phyloP scores from a whole-genome alignment of 306 rosid species.

The Gillenia trifoliata region DNA sequence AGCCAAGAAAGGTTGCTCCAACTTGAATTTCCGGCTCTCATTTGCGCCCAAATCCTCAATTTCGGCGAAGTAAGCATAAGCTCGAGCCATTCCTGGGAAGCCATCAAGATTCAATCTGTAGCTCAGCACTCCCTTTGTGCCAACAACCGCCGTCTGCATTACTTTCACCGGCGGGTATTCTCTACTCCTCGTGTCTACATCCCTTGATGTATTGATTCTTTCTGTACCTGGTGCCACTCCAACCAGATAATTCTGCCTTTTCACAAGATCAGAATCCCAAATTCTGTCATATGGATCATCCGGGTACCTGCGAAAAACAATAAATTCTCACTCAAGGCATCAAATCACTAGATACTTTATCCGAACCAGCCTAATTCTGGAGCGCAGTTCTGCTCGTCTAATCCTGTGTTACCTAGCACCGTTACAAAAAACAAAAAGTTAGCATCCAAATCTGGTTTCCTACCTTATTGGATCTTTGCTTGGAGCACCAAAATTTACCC shows the following conservation, averaged over 20 bases:
- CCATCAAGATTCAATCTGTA: slow-evolving; percentile 80
- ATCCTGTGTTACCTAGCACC: neutral
- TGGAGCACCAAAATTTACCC: slow-evolving; percentile 85
- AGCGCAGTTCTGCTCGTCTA: neutral
- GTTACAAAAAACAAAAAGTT: no score
- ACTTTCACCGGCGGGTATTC: slow-evolving; percentile 81
- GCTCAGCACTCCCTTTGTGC: slow-evolving; percentile 56
- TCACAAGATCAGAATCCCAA: slow-evolving; percentile 89
- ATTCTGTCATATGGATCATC: slow-evolving; percentile 98
- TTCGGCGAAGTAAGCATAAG: slow-evolving; percentile 83
- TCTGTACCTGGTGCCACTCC: slow-evolving; percentile 91
- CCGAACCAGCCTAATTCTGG: neutral
- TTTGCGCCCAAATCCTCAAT: slow-evolving; percentile 62
- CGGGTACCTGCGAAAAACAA: slow-evolving; percentile 68
- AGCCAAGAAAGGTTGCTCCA: slow-evolving; percentile 55
- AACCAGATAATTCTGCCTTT: slow-evolving; percentile 82
- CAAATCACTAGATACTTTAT: neutral
- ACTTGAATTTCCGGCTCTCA: slow-evolving; percentile 74
- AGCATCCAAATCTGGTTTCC: neutral
- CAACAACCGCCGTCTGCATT: slow-evolving; percentile 87
- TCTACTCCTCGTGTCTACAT: slow-evolving; percentile 50
- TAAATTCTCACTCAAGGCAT: neutral
- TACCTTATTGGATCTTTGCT: slow-evolving; percentile 68
- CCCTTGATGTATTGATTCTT: slow-evolving; percentile 61
- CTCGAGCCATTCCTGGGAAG: slow-evolving; percentile 83